Evolutionary conservation across 1,139 yeast species (phyloP).

Genomic region (Zygosaccharomyces sapae): DNA sequence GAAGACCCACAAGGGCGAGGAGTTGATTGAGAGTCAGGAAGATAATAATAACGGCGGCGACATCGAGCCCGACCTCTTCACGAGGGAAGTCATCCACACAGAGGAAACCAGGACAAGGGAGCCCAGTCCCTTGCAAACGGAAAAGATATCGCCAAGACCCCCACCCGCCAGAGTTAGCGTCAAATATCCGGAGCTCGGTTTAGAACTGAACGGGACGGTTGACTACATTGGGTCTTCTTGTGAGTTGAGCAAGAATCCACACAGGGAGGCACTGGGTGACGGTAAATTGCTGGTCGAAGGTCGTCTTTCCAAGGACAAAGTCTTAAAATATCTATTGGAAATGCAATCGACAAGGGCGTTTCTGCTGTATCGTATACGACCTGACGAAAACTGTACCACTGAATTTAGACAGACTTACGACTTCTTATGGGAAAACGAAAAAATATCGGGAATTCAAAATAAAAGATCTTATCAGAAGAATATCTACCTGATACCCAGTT

Average conservation of each 20-base stretch:
- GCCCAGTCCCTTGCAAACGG: not conserved
- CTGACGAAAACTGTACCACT: slow-evolving; percentile 10
- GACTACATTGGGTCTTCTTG: slow-evolving; percentile 14
- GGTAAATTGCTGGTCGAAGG: slow-evolving; percentile 27
- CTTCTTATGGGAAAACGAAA: slow-evolving; percentile 20
- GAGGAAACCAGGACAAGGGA: slow-evolving; percentile 7
- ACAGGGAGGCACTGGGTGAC: slow-evolving; percentile 23
- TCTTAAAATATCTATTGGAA: slow-evolving; percentile 23
- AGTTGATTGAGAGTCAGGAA: slow-evolving; percentile 54
- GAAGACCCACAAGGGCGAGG: slow-evolving; percentile 85
- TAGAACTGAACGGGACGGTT: slow-evolving; percentile 12
- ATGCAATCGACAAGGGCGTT: slow-evolving; percentile 23
- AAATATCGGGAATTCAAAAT: slow-evolving; percentile 23
- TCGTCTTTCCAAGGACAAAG: slow-evolving; percentile 24
- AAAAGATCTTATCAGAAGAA: slow-evolving; percentile 25
- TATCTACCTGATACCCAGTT: slow-evolving; percentile 24
- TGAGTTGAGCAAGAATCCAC: slow-evolving; percentile 13
- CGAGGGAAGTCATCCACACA: slow-evolving; percentile 19
- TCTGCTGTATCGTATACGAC: slow-evolving; percentile 20
- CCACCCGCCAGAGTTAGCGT: slow-evolving; percentile 5
- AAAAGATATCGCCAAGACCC: not conserved
- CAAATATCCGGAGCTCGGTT: slow-evolving; percentile 13
- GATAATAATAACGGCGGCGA: slow-evolving; percentile 37
- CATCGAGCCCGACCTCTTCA: slow-evolving; percentile 29
- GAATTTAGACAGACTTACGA: slow-evolving; percentile 19